Base-by-base conservation (phyloP, 2,329 filamentous ascomycete species). In the Pseudopyricularia cyperi region DNA sequence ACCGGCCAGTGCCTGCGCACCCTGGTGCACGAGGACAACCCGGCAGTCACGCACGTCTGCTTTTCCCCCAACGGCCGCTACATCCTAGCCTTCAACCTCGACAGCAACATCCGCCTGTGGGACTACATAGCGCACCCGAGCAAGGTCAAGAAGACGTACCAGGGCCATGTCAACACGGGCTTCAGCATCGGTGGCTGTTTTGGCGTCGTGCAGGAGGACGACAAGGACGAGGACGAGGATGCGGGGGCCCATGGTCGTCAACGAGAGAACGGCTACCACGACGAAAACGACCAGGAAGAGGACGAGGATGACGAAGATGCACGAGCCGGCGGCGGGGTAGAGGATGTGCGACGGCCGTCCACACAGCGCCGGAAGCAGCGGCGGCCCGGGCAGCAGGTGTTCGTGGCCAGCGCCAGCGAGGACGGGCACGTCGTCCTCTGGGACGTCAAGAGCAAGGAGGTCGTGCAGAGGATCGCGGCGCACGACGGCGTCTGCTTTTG, bases 1-100 rank as follows among this genome's bases (percentile, higher is more conserved):
- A 96, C 91, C 2, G 93, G 93, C 2, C 93, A 98, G 66, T 98
- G 93, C 67, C 75, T 98, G 28, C 85, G 90, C 50, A 98, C 93
- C 0, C 77, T 98, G 3, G 89, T 98, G 14, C 89, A 97, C 70
- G 93, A 97, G 70, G 93, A 97, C 65, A 95, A 95, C 63, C 88
- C 89, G 0, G 83, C 87, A 15, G 90, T 96, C 7, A 86, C 87
- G 1, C 86, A 85, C 32, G 93, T 97, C 42, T 85, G 85, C 63
- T 98, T 98, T 71, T 86, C 86, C 5, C 91, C 93, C 3, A 98
- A 98, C 63, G 91, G 93, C 17, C 89, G 87, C 57, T 96, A 87
- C 63, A 85, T 98, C 52, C 77, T 97, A 3, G 91, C 93, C 12
- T 95, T 87, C 67, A 95, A 88, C 56, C 76, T 96, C 57, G 93